Conservation (phyloP, 139 green algal genomes). For the Coelastrella sp. region DNA sequence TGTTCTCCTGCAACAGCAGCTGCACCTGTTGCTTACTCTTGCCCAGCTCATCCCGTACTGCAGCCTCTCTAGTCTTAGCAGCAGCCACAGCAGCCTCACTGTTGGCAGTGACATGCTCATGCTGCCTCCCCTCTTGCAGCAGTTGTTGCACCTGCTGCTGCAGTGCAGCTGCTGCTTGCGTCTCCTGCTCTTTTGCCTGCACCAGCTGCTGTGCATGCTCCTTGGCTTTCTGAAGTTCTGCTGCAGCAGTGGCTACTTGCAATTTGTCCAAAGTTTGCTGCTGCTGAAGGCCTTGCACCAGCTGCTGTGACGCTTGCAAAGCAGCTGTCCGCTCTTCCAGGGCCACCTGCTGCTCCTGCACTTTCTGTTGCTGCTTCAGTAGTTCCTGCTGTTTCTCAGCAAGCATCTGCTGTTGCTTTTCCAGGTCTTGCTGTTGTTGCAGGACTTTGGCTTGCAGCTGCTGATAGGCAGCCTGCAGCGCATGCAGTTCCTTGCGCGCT, state of each 20-base stretch:
- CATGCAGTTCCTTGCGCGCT: constrained; percentile 2
- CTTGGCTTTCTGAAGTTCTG: constrained; percentile 1
- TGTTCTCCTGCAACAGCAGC: constrained; percentile 25
- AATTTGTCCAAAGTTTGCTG: constrained; percentile 14
- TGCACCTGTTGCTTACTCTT: constrained; percentile 10
- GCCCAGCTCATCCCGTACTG: background rate
- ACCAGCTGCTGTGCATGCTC: constrained; percentile 31
- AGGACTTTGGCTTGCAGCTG: background rate
- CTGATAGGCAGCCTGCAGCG: background rate
- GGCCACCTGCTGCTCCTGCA: constrained; percentile 10
- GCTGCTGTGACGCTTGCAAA: background rate
- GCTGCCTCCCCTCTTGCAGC: background rate
- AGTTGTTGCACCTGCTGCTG: constrained; percentile 27
- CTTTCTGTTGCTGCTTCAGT: background rate
- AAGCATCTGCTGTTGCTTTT: background rate
- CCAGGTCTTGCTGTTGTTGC: background rate
- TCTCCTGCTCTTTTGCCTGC: constrained; percentile 1
- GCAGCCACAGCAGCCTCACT: background rate
- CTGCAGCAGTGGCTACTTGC: constrained; percentile 5
- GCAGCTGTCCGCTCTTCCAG: constrained; percentile 7
- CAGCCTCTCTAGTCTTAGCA: background rate
- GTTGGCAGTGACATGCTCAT: background rate
- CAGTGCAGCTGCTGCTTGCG: background rate
- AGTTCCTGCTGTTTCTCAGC: background rate
- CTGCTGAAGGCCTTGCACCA: constrained; percentile 8